Evolutionary conservation across 768 basidiomycete genomes (phyloP).

Genomic region (Rhodosporidiobolus sp.): DNA sequence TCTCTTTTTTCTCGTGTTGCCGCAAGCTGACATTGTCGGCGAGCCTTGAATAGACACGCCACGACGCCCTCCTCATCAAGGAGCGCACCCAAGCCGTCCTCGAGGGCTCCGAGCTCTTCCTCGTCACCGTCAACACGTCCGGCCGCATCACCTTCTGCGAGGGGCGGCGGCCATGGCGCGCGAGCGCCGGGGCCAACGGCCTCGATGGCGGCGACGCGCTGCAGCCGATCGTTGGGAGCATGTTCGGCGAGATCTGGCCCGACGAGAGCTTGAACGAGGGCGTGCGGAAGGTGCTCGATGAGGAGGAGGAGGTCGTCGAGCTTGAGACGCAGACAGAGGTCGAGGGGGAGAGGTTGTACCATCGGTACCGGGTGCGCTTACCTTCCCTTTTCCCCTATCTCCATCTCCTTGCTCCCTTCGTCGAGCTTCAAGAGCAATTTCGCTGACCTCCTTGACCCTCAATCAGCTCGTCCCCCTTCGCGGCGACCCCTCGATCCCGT

Average conservation of each 20-base stretch:
- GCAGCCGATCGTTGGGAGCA: not conserved
- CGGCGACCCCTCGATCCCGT: slow-evolving; percentile 22
- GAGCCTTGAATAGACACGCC: no score
- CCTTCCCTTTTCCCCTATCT: not conserved
- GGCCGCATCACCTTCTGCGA: slow-evolving; percentile 13
- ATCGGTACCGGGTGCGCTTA: slow-evolving; percentile 16
- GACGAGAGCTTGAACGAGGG: not conserved
- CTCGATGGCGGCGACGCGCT: not conserved
- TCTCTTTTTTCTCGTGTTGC: no score
- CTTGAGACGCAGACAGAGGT: not conserved
- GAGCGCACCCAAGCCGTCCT: slow-evolving; percentile 26
- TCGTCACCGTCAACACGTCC: slow-evolving; percentile 14
- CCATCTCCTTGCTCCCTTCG: no score
- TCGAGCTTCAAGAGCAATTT: no score
- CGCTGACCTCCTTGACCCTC: no score
- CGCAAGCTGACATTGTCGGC: rapidly evolving
- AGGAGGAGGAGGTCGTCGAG: not conserved
- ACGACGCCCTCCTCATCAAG: slow-evolving; percentile 13
- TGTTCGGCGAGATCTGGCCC: not conserved
- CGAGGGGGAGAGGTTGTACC: not conserved
- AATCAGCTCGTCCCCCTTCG: slow-evolving; percentile 21
- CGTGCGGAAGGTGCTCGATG: slow-evolving; percentile 14
- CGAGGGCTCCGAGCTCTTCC: slow-evolving; percentile 6
- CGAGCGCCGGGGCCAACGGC: not conserved
- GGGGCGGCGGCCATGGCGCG: not conserved